Base-by-base conservation (phyloP, 306 rosid genomes). In the Arachis hypogaea region DNA sequence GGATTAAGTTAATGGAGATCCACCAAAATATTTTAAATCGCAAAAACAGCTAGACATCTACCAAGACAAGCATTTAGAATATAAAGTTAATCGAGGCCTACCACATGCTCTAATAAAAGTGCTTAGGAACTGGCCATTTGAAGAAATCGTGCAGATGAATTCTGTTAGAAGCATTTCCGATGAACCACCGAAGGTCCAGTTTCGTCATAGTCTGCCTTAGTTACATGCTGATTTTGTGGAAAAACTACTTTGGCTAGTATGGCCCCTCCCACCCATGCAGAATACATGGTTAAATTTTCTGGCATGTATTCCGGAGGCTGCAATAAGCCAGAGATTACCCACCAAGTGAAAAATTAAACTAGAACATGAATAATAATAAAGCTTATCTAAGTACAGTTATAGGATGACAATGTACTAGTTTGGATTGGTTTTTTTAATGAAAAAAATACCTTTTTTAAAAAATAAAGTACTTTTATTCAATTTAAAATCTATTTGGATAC, bases 261-360 rank as follows among this genome's bases (percentile, higher is more conserved):
- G 57, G 99, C 98, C 54, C 98, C 99, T 69, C 99, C 99, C 64
- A 95, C 92, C 99, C 98, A 95, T 36, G 99, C 99, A 42, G 99
- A 95, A 84, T 86, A 92, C 82, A 56, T 73, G 51, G 95, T 77
- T 80, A 95, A 82, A 81, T 91, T 83, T 68, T 83, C 86, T 11
- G 86, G 84, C 86, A 83, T 83, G 63, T 83, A 83, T 49, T 83
- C 86, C 49, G 84, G 98, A 73, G 97, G 88, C 98, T 94, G 90
- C 45, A 77, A 43, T 10, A 33, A 62, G 43, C 9, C 55, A 51
- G 30, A 59, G 59, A 62, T 71, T 68, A 69, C 41, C 49, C 57
- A 58, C 18, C 73, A 16, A 5, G 18, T 4, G 44, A 58, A 7
- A 5, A 33, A 28, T 51, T 66, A 33, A 2, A 33, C 59, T 50